phyloP scores from a whole-genome alignment of 306 rosid species.

The Dryas octopetala region DNA sequence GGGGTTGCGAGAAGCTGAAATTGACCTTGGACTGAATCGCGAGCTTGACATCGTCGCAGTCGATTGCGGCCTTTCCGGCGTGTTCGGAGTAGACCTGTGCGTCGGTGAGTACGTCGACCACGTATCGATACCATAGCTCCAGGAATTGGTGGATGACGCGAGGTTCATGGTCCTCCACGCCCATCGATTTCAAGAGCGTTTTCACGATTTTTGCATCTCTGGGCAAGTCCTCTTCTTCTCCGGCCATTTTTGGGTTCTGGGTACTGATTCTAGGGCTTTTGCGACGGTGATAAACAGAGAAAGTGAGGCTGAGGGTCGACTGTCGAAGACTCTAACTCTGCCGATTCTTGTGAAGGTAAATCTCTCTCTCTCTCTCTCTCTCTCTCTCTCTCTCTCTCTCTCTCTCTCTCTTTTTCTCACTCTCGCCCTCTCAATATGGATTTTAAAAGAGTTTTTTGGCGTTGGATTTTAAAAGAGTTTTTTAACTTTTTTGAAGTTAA shows the following conservation, averaged over 20 bases:
- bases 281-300: too few species aligned
- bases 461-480: too few species aligned
- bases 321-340: too few species aligned
- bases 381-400: too few species aligned
- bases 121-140: slow-evolving; percentile 93
- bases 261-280: not conserved
- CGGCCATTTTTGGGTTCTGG: slow-evolving; percentile 45
- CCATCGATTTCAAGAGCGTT: slow-evolving; percentile 80
- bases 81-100: slow-evolving; percentile 98
- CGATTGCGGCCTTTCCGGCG: slow-evolving; percentile 71
- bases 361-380: too few species aligned
- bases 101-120: slow-evolving; percentile 73
- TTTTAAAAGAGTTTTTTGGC: too few species aligned
- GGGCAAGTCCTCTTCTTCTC: slow-evolving; percentile 80
- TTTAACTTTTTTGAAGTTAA: too few species aligned
- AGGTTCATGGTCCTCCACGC: slow-evolving; percentile 86
- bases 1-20: slow-evolving; percentile 93
- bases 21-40: slow-evolving; percentile 90
- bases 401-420: too few species aligned
- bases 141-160: slow-evolving; percentile 78
- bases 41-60: slow-evolving; percentile 85
- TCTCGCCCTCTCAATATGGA: too few species aligned
- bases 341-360: too few species aligned
- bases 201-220: slow-evolving; percentile 86
- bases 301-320: too few species aligned